Conservation (phyloP, 2,329 filamentous ascomycete species). For the Aplosporella prunicola region DNA sequence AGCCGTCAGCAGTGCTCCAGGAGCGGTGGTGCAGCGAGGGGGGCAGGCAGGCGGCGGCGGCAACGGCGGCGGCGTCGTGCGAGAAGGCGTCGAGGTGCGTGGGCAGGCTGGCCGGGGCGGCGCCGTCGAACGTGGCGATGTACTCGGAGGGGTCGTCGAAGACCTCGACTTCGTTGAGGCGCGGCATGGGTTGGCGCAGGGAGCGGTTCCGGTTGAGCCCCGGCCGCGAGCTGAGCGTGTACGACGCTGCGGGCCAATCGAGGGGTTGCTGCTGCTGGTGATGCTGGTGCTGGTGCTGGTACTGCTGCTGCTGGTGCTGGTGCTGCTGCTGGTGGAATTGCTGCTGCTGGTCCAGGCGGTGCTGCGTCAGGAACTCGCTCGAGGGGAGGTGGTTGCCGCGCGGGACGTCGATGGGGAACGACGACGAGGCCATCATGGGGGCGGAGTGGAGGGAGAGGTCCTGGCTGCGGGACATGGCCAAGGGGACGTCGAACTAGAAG, state of each 20-base stretch:
- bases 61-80: conserved; percentile 12
- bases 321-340: conserved; percentile 14
- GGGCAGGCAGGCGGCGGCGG: conserved; percentile 17
- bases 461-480: conserved; percentile 21
- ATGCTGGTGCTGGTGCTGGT: conserved; percentile 4
- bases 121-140: conserved; percentile 21
- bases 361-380: conserved; percentile 1
- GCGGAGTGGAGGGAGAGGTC: conserved; percentile 21
- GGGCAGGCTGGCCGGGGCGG: conserved; percentile 9
- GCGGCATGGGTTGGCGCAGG: conserved; percentile 19
- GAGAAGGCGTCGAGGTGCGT: conserved; percentile 12
- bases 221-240: conserved; percentile 23
- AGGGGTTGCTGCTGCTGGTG: conserved; percentile 15
- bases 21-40: conserved; percentile 14
- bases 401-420: conserved; percentile 18
- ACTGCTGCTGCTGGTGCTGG: background rate
- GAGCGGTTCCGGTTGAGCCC: conserved; percentile 16
- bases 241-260: no score
- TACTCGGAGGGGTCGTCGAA: conserved; percentile 29
- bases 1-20: conserved; percentile 26
- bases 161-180: conserved; percentile 20
- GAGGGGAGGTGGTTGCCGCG: conserved; percentile 5
- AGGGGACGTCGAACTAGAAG: conserved; percentile 15
- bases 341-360: conserved; percentile 3
- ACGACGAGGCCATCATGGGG: conserved; percentile 22